Evolutionary conservation across 768 basidiomycete species (phyloP).

Genomic region (Tylopilus vinaceipallidus): DNA sequence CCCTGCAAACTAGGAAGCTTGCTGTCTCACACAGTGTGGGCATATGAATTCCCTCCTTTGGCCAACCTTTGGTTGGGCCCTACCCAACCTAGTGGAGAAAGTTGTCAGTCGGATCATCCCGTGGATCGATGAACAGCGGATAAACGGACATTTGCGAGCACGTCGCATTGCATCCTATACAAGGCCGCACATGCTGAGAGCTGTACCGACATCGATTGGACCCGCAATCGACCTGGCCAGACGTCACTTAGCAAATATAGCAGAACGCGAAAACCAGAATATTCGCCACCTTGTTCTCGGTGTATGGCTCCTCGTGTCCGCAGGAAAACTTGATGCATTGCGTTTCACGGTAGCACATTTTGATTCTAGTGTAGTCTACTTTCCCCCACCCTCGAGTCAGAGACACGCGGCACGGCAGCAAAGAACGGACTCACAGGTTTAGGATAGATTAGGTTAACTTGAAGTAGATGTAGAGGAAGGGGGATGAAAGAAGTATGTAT

Average conservation of each 20-base stretch:
- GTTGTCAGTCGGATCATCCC: constrained; percentile 15
- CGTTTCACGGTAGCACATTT: constrained; percentile 46
- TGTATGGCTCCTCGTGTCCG: constrained; percentile 34
- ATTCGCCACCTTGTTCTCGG: constrained; percentile 29
- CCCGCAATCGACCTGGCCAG: constrained; percentile 41
- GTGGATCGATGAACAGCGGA: neutral
- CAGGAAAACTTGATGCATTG: constrained; percentile 38
- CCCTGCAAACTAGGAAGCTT: constrained; percentile 7
- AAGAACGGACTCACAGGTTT: constrained; percentile 14
- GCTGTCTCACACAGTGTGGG: constrained; percentile 19
- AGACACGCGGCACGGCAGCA: neutral
- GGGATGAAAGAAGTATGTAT: neutral
- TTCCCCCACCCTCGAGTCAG: constrained; percentile 6
- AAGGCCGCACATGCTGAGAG: constrained; percentile 32
- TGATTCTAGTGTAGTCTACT: constrained; percentile 10
- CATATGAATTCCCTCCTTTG: constrained; percentile 20
- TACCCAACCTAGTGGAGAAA: constrained; percentile 18
- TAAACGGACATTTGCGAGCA: constrained; percentile 40
- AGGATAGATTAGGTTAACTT: constrained; percentile 23
- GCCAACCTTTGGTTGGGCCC: constrained; percentile 19
- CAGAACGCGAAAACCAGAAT: constrained; percentile 24
- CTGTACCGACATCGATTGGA: constrained; percentile 44
- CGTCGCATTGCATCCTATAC: constrained; percentile 36
- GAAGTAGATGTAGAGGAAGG: constrained; percentile 5
- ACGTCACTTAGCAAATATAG: constrained; percentile 15